Base-by-base conservation (phyloP, 495 filamentous ascomycete genomes). In the Xeromyces bisporus region DNA sequence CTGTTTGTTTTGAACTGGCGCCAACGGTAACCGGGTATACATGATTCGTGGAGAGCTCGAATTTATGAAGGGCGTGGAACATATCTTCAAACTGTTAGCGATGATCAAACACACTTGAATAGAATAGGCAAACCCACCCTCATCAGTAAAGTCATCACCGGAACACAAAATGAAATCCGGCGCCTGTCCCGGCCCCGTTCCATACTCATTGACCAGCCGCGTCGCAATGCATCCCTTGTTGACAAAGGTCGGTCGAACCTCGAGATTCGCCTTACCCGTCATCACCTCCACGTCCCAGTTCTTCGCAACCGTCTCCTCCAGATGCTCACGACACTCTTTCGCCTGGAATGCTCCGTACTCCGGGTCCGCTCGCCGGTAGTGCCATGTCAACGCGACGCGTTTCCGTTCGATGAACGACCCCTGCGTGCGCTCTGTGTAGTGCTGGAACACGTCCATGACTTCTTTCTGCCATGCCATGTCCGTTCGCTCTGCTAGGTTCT, bases 81-180 rank as follows among this genome's bases (percentile, higher is more conserved):
- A 71, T 71, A 35, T 71, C 58, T 71, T 20, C 2, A 38, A 31
- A 3, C 24, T 35, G 9, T 21, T 9, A 21, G 20, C 20, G 9
- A 9, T 21, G 4, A 9, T 21, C 20, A n/a, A n/a, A n/a, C n/a
- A n/a, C n/a, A n/a, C n/a, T n/a, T n/a, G n/a, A 40, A 23, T 38
- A 7, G n/a, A 17, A 13, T 23, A 9, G 10, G 15, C 27, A 18
- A 25, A 13, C 69, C 60, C 73, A 78, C 89, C 89, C 67, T 97
- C 89, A 52, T 97, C 89, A 7, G 89, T 96, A 36, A 85, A 89
- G 43, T 97, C 89, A 51, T 97, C 89, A 14, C 89, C 89, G 20
- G 80, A 57, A 46, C 89, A 97, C 23, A 94, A 56, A 15, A 87
- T 73, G 40, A 94, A 93, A 16, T 81, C 80, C 0, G 83, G 66